These are phyloP conservation scores for Dryadomyces quercivorus DNA, from an alignment of 2,329 filamentous ascomycete species.

Conservation along the genomic window DNA sequence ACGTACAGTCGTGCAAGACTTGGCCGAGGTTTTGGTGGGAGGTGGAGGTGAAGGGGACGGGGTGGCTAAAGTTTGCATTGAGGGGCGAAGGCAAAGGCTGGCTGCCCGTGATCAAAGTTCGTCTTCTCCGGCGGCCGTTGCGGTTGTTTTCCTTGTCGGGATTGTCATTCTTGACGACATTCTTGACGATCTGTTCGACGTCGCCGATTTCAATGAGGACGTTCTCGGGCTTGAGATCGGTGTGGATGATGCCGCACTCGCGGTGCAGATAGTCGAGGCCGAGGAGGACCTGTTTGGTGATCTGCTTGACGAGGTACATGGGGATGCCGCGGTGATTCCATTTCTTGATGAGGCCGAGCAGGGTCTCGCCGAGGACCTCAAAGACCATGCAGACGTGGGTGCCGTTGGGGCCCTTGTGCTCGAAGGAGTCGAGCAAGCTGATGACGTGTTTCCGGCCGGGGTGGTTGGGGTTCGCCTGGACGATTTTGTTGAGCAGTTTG, in stretches of 20 bases:
- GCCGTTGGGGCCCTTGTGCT: constrained; percentile 93
- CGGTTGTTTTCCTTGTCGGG: constrained; percentile 76
- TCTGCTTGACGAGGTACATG: constrained; percentile 93
- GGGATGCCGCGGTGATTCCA: constrained; percentile 98
- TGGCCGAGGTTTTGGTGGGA: constrained; percentile 71
- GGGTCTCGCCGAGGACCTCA: constrained; percentile 89
- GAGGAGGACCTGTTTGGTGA: constrained; percentile 93
- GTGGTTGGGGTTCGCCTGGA: constrained; percentile 87
- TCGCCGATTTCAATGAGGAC: constrained; percentile 98
- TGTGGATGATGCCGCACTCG: constrained; percentile 98
- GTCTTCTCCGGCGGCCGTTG: constrained; percentile 77
- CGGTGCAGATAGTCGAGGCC: constrained; percentile 93
- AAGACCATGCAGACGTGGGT: constrained; percentile 99
- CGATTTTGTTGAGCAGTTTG: constrained; percentile 93
- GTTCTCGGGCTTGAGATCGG: constrained; percentile 94
- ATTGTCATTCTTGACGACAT: constrained; percentile 74
- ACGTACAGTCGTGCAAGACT: constrained; percentile 54
- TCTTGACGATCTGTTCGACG: constrained; percentile 96
- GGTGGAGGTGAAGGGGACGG: constrained; percentile 55
- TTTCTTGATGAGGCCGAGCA: constrained; percentile 89
- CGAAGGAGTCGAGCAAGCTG: constrained; percentile 90
- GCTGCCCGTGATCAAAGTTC: constrained; percentile 92
- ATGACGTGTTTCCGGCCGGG: constrained; percentile 92
- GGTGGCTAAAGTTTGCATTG: constrained; percentile 77
- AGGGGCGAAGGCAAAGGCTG: constrained; percentile 91